Percentiles rank a stretch among this genome's conserved stretches.
Evolutionary conservation across 2,329 filamentous ascomycete species (phyloP).

Genomic region (Cordyceps fumosorosea): DNA sequence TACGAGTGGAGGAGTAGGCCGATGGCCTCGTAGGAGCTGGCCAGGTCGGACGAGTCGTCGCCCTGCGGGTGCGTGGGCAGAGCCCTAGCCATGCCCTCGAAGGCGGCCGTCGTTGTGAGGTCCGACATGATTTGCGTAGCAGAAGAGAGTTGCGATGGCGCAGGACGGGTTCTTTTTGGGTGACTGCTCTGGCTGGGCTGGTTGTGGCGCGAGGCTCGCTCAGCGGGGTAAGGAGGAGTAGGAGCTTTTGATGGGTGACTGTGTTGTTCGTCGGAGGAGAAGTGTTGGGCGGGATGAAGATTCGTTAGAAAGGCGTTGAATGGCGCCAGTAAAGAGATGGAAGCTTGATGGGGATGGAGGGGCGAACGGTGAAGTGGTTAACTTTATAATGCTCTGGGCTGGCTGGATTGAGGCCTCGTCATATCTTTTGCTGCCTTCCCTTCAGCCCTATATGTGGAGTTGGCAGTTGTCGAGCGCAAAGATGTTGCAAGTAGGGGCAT

Average conservation of each 20-base stretch:
- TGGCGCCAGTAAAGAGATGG: background rate
- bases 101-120: slow-evolving; percentile 32
- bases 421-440: slow-evolving; percentile 4
- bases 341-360: background rate
- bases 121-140: slow-evolving; percentile 14
- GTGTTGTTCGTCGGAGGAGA: background rate
- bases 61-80: slow-evolving; percentile 46
- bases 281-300: background rate
- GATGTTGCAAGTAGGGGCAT: too few relatives aligned
- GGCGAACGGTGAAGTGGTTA: background rate
- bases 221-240: too few relatives aligned
- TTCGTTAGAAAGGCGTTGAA: background rate
- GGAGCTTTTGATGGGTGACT: too few relatives aligned
- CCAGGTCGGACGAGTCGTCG: slow-evolving; percentile 56
- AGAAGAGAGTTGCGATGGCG: background rate
- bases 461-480: background rate
- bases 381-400: background rate
- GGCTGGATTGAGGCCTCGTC: background rate
- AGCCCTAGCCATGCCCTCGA: slow-evolving; percentile 53
- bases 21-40: slow-evolving; percentile 72
- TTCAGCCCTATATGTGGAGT: slow-evolving; percentile 19
- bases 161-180: background rate
- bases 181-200: background rate
- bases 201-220: background rate
- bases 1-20: slow-evolving; percentile 79